Evolutionary conservation across 805 yeast genomes (phyloP), one percentile per base, ranked within the genome.

Genomic region (Kodamaea neixiangensis): DNA sequence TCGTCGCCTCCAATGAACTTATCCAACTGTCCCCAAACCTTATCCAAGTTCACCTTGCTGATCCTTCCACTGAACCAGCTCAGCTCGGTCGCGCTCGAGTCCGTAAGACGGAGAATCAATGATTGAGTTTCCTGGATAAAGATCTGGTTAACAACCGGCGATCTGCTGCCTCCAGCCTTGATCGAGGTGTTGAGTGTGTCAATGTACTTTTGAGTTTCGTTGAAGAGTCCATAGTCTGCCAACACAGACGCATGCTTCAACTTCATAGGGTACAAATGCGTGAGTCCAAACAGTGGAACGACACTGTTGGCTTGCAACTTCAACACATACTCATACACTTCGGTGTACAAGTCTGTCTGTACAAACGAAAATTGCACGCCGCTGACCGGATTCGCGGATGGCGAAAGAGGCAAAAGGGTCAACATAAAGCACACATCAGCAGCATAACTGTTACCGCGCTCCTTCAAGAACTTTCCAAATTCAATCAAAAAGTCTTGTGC

Each of bases 1-100:
- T 75, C 73, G 33, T 87, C 96, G 44, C 93, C 97, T 1, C 97
- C 97, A 37, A 96, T 86, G 51, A 93, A 91, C 63, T 89, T 89
- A 65, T 89, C 96, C 42, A 89, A 67, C 40, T 87, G 92, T 9
- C 94, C 93, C 96, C 96, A 89, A 48, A 90, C 85, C 62, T 82
- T 86, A 58, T 91, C 96, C 47, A 89, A 73, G 57, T 81, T 84
- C 19, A 86, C 87, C 60, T 85, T 83, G 11, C 74, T 67, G 48
- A 74, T 72, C 49, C 62, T 73, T 17, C 65, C 57, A 17, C 89
- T 86, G 56, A 91, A 79, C 97, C 97, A 92, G 3, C 91, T 78
- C 25, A 80, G 78, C 40, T 78, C 81, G 18, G 61, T 64, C 21
- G 69, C 53, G 3, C 66, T 66, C 21, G 72, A 59, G 20, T 77